phyloP scores from a whole-genome alignment of 306 rosid genomes.

The Canavalia ensiformis region DNA sequence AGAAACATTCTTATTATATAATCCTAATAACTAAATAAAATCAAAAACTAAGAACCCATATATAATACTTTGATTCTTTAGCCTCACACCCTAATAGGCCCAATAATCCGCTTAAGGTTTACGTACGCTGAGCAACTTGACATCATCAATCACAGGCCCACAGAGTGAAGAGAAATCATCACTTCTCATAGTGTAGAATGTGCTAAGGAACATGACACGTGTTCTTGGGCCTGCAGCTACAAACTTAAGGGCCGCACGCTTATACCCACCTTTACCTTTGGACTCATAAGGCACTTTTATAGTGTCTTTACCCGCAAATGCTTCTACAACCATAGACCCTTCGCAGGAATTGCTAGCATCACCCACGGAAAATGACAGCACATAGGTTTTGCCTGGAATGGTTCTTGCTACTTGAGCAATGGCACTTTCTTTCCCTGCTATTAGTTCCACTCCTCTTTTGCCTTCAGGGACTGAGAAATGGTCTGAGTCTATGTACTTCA shows the following conservation, averaged over 20 bases:
- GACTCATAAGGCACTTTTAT: conserved; percentile 89
- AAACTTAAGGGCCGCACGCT: conserved; percentile 79
- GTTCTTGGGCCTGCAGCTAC: conserved; percentile 68
- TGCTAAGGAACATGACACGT: conserved; percentile 82
- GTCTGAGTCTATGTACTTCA: conserved; percentile 81
- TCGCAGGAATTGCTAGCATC: conserved; percentile 92
- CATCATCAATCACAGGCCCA: conserved; percentile 96
- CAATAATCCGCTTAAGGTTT: conserved; percentile 45
- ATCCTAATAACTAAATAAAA: conserved; percentile 25
- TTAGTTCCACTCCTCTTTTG: conserved; percentile 79
- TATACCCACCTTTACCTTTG: conserved; percentile 89
- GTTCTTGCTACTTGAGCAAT: conserved; percentile 91
- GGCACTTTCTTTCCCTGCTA: conserved; percentile 96
- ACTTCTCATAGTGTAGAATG: conserved; percentile 89
- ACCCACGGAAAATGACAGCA: conserved; percentile 79
- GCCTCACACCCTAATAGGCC: neutral
- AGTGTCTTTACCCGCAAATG: conserved; percentile 78
- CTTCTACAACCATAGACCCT: conserved; percentile 92
- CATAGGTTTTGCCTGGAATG: conserved; percentile 71
- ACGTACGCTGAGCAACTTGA: conserved; percentile 73
- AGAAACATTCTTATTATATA: conserved; percentile 11
- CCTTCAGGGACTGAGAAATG: conserved; percentile 90
- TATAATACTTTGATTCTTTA: conserved; percentile 15
- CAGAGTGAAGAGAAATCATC: conserved; percentile 94
- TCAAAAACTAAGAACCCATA: conserved; percentile 28